These are phyloP conservation scores for Clonostachys rosea DNA, from an alignment of 2,329 filamentous ascomycete genomes.

Conservation along the genomic window DNA sequence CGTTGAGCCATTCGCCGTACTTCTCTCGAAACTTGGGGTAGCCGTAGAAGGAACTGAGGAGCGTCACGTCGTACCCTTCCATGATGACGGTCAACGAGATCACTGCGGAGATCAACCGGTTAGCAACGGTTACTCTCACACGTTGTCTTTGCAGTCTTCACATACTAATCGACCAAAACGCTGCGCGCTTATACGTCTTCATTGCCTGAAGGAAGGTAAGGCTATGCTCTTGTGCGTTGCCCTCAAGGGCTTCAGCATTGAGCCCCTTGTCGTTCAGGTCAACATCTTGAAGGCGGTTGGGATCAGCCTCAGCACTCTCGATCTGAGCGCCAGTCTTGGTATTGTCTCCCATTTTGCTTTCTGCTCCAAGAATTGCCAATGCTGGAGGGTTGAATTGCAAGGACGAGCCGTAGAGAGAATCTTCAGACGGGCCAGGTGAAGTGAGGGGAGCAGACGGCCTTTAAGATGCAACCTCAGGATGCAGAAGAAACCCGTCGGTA, in stretches of 20 bases:
- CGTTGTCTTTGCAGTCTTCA: not conserved
- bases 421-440: too few species aligned
- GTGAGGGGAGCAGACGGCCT: too few species aligned
- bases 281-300: conserved; percentile 22
- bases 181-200: conserved; percentile 32
- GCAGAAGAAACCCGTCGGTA: too few species aligned
- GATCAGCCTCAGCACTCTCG: conserved; percentile 19
- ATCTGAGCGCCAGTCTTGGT: conserved; percentile 6
- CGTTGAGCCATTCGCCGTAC: conserved; percentile 29
- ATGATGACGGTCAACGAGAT: conserved; percentile 43
- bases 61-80: conserved; percentile 44
- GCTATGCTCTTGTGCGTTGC: conserved; percentile 28
- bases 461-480: too few species aligned
- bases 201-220: conserved; percentile 23
- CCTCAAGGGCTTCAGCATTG: conserved; percentile 26
- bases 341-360: too few species aligned
- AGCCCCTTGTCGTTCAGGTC: conserved; percentile 28
- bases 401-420: too few species aligned
- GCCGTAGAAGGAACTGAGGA: conserved; percentile 40
- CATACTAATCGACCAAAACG: conserved; percentile 32
- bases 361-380: too few species aligned
- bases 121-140: not conserved
- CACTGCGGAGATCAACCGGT: conserved; percentile 10
- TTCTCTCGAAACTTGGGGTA: conserved; percentile 30
- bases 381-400: too few species aligned